Base-by-base conservation (phyloP, 768 basidiomycete genomes). In the Imleria badia region DNA sequence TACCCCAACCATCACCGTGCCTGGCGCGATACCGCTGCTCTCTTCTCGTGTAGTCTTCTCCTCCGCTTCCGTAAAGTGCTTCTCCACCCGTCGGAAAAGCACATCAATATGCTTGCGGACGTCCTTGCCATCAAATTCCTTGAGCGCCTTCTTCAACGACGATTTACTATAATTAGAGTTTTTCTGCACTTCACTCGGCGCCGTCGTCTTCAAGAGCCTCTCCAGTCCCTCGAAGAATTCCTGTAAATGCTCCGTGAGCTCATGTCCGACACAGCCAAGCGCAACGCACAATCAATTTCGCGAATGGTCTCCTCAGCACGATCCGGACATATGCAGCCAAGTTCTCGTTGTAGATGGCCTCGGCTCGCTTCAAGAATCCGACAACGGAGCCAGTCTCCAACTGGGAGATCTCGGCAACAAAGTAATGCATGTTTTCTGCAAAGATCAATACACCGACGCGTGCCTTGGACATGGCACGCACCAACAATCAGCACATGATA, bases 201-300 rank as follows among this genome's bases (percentile, higher is more conserved):
- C 83, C 3, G 88, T 88, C 6, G 86, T 88, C 68, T 89, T 86
- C 31, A 96, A 75, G 13, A 93, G 78, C n/a, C 88, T 84, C 64
- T 98, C 94, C 36, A 97, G 77, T 6, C 91, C 93, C 43, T 97
- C 92, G 61, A 98, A 97, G 72, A 89, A 97, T 69, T 98, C 96
- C 95, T 97, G 68, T 26, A 44, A 40, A 30, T 9, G 50, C 49
- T 33, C 51, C 19, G 17, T 61, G 5, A 69, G 47, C 51, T 23
- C 42, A 20, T 15, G 14, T 44, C 5, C 29, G 38, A 6, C 29
- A 22, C 19, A 13, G 5, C 19, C 26, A 46, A 39, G 5, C 1
- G 14, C 13, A n/a, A 75, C 87, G 63, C 64, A 94, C 95, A 54
- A 94, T 87, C 52, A 96, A 80, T 68, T 89, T 92, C 3, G 85